Percentiles rank a stretch among this genome's conserved stretches.
These are phyloP conservation scores for Lipomyces oligophaga DNA, from an alignment of 805 yeast genomes.

Conservation along the genomic window DNA sequence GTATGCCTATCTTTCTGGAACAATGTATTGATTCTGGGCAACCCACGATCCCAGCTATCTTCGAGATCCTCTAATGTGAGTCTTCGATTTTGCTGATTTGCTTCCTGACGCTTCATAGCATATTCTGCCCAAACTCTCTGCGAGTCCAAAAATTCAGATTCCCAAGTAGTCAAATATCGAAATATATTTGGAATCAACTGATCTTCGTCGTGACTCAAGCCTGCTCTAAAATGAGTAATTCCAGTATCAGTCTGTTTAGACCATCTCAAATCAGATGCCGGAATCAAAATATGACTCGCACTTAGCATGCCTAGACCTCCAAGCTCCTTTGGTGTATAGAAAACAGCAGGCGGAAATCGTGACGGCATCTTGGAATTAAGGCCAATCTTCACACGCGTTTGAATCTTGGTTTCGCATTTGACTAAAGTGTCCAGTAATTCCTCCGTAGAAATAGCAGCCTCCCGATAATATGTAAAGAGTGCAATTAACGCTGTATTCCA, in stretches of 20 bases:
- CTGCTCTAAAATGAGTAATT: conserved; percentile 88
- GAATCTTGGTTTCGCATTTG: conserved; percentile 87
- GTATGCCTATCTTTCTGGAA: conserved; percentile 95
- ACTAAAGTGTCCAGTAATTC: conserved; percentile 75
- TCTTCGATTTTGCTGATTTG: conserved; percentile 77
- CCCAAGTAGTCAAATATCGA: conserved; percentile 94
- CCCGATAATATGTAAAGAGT: conserved; percentile 84
- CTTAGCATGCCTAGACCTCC: conserved; percentile 98
- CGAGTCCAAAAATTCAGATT: conserved; percentile 88
- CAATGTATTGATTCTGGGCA: conserved; percentile 90
- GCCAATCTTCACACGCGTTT: conserved; percentile 90
- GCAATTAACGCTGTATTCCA: conserved; percentile 94
- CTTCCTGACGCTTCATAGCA: conserved; percentile 83
- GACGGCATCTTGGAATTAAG: conserved; percentile 98
- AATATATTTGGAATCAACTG: conserved; percentile 88
- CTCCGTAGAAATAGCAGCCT: conserved; percentile 84
- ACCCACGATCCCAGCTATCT: conserved; percentile 93
- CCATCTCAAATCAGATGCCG: conserved; percentile 88
- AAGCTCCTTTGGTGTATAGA: conserved; percentile 93
- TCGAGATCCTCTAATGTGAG: conserved; percentile 90
- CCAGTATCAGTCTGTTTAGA: conserved; percentile 93
- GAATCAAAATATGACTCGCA: conserved; percentile 93
- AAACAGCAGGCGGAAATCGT: conserved; percentile 97
- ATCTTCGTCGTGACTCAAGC: conserved; percentile 73
- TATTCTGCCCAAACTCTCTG: conserved; percentile 98